Percentiles rank a stretch among this genome's conserved stretches.
These are phyloP conservation scores for Arthrocladium fulminans DNA, from an alignment of 2,329 filamentous ascomycete genomes.

Conservation along the genomic window DNA sequence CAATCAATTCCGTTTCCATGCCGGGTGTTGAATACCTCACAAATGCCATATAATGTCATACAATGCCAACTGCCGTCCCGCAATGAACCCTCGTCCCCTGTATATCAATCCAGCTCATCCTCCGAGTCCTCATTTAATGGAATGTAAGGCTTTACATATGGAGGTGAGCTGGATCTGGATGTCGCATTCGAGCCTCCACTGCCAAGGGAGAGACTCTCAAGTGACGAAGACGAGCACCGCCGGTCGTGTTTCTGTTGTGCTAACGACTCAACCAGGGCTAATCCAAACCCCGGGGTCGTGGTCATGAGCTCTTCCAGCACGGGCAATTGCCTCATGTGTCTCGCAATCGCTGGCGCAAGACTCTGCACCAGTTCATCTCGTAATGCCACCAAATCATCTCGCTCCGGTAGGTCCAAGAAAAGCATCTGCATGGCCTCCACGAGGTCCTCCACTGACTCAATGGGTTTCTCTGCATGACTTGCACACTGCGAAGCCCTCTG, in stretches of 20 bases:
- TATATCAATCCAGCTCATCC: slow-evolving; percentile 3
- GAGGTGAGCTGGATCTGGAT: background rate
- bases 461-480: background rate
- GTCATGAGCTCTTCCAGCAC: slow-evolving; percentile 4
- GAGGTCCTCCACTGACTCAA: slow-evolving; percentile 1
- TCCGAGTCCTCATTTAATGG: slow-evolving; percentile 10
- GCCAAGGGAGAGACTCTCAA: background rate
- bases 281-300: background rate
- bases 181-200: background rate
- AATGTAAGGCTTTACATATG: slow-evolving; percentile 4
- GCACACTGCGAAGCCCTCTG: background rate
- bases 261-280: background rate
- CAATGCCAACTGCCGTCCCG: background rate
- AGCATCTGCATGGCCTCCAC: slow-evolving; percentile 7
- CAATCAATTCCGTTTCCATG: too few relatives aligned
- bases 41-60: too few relatives aligned
- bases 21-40: too few relatives aligned
- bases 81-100: background rate
- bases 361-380: background rate
- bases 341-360: slow-evolving; percentile 1
- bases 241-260: background rate
- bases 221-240: background rate
- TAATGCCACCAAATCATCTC: background rate
- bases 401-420: background rate
- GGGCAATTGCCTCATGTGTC: background rate